Percentiles rank a stretch among this genome's conserved stretches.
These are phyloP conservation scores for Clavispora asparagi DNA, from an alignment of 805 yeast species.

Conservation along the genomic window DNA sequence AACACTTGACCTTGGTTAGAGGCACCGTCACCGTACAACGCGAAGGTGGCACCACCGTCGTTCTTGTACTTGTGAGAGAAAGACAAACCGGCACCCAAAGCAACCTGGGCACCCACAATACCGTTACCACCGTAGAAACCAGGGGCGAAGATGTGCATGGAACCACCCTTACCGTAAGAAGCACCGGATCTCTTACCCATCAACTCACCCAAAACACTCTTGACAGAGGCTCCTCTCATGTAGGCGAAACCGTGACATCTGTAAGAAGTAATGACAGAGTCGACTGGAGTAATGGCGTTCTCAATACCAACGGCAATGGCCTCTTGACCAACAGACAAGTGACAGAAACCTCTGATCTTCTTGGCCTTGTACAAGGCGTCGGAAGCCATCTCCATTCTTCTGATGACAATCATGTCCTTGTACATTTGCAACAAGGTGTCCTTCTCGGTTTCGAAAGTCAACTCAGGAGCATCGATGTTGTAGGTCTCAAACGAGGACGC, in stretches of 20 bases:
- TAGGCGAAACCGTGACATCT: slow-evolving; percentile 98
- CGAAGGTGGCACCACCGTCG: slow-evolving; percentile 73
- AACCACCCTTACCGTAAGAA: slow-evolving; percentile 97
- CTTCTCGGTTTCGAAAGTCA: slow-evolving; percentile 75
- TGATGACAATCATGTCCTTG: slow-evolving; percentile 88
- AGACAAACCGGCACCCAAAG: slow-evolving; percentile 97
- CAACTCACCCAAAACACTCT: slow-evolving; percentile 87
- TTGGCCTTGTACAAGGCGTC: slow-evolving; percentile 98
- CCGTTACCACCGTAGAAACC: slow-evolving; percentile 99
- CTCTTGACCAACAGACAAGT: slow-evolving; percentile 96
- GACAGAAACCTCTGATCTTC: slow-evolving; percentile 98
- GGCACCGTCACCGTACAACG: slow-evolving; percentile 98
- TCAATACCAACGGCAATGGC: slow-evolving; percentile 99
- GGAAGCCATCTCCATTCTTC: slow-evolving; percentile 99
- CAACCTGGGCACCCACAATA: slow-evolving; percentile 99
- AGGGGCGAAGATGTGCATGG: slow-evolving; percentile 96
- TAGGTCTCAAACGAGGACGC: slow-evolving; percentile 82
- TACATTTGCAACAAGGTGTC: slow-evolving; percentile 82
- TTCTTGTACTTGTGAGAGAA: slow-evolving; percentile 94
- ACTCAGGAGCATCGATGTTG: slow-evolving; percentile 63
- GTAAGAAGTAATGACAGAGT: slow-evolving; percentile 92
- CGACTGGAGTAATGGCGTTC: slow-evolving; percentile 80
- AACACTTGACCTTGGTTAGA: slow-evolving; percentile 99
- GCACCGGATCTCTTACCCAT: slow-evolving; percentile 97
- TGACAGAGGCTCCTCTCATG: slow-evolving; percentile 92